Percentiles rank a stretch among this genome's conserved stretches.
These are phyloP conservation scores for Mallotus nudiflorus DNA, from an alignment of 345 rosid genomes.

Conservation along the genomic window DNA sequence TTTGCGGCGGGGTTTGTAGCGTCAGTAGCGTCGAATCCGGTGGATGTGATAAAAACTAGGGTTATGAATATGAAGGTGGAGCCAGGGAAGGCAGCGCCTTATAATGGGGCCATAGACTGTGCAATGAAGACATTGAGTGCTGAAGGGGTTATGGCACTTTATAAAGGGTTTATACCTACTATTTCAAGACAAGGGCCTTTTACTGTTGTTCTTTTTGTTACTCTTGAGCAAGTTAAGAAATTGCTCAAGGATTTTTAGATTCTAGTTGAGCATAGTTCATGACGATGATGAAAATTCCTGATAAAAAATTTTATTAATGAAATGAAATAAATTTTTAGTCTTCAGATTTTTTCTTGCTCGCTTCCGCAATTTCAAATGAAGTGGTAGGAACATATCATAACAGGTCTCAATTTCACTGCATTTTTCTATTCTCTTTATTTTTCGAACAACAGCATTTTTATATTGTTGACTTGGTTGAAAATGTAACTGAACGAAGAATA, in stretches of 20 bases:
- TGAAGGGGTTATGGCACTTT: constrained; percentile 67
- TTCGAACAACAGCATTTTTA: too few species aligned
- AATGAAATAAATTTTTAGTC: neutral
- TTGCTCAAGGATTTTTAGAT: constrained; percentile 58
- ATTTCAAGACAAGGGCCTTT: constrained; percentile 82
- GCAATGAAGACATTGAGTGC: constrained; percentile 61
- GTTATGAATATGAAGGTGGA: constrained; percentile 85
- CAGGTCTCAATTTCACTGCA: too few species aligned
- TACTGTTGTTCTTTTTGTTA: constrained; percentile 75
- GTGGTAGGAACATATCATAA: too few species aligned
- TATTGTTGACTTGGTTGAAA: too few species aligned
- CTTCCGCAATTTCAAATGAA: too few species aligned
- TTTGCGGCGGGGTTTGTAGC: constrained; percentile 78
- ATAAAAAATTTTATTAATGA: neutral
- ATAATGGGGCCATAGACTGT: constrained; percentile 66
- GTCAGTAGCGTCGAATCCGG: constrained; percentile 75
- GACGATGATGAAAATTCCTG: constrained; percentile 17
- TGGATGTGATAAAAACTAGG: constrained; percentile 82
- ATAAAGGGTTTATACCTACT: constrained; percentile 76
- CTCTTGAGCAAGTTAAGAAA: constrained; percentile 72
- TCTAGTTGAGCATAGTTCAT: too few species aligned
- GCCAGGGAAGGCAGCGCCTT: constrained; percentile 45
- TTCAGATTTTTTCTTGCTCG: too few species aligned
- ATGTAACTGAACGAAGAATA: neutral
- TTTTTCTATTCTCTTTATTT: too few species aligned